Evolutionary conservation across 2,329 filamentous ascomycete genomes (phyloP).

Genomic region (Penicillium sp.): DNA sequence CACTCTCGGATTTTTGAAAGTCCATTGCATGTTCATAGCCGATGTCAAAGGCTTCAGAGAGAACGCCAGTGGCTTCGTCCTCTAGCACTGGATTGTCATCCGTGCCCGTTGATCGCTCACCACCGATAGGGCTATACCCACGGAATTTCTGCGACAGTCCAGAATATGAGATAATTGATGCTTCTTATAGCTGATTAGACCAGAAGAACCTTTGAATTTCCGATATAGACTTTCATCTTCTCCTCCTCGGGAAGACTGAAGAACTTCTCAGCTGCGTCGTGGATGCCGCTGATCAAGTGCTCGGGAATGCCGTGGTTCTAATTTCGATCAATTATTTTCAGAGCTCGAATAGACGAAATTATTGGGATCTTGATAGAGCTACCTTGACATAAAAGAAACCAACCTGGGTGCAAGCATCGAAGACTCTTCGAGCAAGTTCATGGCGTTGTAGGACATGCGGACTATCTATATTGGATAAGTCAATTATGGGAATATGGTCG

Average conservation of each 20-base stretch:
- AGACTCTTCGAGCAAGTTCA: slow-evolving; percentile 46
- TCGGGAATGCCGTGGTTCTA: slow-evolving; percentile 31
- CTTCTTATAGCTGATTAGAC: no score
- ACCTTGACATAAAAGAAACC: slow-evolving; percentile 53
- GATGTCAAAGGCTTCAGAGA: slow-evolving; percentile 33
- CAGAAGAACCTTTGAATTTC: slow-evolving; percentile 31
- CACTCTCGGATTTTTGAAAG: slow-evolving; percentile 9
- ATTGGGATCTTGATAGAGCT: no score
- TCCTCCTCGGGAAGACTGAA: slow-evolving; percentile 45
- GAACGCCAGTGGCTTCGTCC: slow-evolving; percentile 14
- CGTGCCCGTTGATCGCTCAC: slow-evolving; percentile 22
- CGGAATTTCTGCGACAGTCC: slow-evolving; percentile 28
- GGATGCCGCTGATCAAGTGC: slow-evolving; percentile 16
- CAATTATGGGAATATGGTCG: slow-evolving; percentile 48
- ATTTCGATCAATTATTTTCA: no score
- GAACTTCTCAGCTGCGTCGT: slow-evolving; percentile 41
- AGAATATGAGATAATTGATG: no score
- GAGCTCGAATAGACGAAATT: no score
- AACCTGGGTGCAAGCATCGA: slow-evolving; percentile 43
- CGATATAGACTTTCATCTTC: slow-evolving; percentile 49
- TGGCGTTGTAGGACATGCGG: slow-evolving; percentile 39
- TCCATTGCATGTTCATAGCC: slow-evolving; percentile 31
- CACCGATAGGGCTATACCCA: slow-evolving; percentile 31
- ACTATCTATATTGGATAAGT: slow-evolving; percentile 48
- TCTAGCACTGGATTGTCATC: slow-evolving; percentile 16